Evolutionary conservation across 257 asterid genomes (phyloP).

Genomic region (Echium plantagineum): DNA sequence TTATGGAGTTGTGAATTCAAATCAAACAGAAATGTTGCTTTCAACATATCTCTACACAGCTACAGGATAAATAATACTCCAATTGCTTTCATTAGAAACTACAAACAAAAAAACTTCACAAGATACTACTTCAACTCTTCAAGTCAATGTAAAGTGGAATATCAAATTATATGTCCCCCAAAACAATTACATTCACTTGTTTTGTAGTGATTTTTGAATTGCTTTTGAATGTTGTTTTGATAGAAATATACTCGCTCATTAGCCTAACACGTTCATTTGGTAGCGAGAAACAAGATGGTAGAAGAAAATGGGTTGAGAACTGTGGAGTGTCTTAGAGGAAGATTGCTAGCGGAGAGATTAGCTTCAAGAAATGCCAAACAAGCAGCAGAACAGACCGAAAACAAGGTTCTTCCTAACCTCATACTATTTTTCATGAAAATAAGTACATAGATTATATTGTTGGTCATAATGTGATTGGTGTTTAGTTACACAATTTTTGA

Average conservation of each 20-base stretch:
- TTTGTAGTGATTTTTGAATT: background rate
- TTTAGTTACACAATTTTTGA: background rate
- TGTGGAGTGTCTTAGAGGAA: slow-evolving; percentile 73
- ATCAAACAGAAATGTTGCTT: background rate
- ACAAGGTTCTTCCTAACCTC: slow-evolving; percentile 30
- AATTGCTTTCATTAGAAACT: background rate
- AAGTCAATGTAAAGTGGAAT: background rate
- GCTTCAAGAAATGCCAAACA: slow-evolving; percentile 66
- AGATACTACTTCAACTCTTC: background rate
- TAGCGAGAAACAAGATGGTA: slow-evolving; percentile 27
- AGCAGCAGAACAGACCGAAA: slow-evolving; percentile 36
- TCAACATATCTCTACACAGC: background rate
- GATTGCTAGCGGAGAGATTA: slow-evolving; percentile 74
- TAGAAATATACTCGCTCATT: no score
- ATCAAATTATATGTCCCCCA: background rate
- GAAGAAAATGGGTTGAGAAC: slow-evolving; percentile 54
- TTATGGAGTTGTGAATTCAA: background rate
- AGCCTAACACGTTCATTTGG: no score
- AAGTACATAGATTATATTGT: background rate
- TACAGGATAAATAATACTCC: background rate
- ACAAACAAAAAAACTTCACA: background rate
- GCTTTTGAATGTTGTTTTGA: background rate
- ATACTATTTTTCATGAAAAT: background rate
- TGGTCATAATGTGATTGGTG: background rate
- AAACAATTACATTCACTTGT: background rate